phyloP scores from a whole-genome alignment of 129 eudicot genomes.

The Helichrysum umbraculigerum region DNA sequence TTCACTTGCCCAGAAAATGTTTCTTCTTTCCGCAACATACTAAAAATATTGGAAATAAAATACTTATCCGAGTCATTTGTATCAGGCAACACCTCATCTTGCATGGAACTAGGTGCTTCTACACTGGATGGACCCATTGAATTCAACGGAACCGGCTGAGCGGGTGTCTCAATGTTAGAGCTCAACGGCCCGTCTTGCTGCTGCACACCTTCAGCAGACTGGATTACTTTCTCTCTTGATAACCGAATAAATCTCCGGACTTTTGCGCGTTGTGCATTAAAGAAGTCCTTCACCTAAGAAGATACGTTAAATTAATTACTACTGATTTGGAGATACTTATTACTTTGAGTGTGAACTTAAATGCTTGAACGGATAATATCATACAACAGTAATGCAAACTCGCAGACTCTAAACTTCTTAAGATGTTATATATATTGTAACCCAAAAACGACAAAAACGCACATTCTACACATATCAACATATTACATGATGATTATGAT shows the following conservation, averaged over 20 bases:
- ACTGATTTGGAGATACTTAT: background rate
- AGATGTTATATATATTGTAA: background rate
- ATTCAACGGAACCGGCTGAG: slow-evolving; percentile 62
- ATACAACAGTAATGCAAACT: background rate
- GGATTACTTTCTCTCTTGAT: slow-evolving; percentile 68
- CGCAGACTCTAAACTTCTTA: background rate
- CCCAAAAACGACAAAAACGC: slow-evolving; percentile 3
- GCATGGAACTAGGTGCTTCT: slow-evolving; percentile 65
- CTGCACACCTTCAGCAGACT: slow-evolving; percentile 40
- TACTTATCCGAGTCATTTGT: slow-evolving; percentile 55
- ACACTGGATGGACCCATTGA: slow-evolving; percentile 20
- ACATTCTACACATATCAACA: background rate
- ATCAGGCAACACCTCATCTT: slow-evolving; percentile 59
- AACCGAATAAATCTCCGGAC: slow-evolving; percentile 74
- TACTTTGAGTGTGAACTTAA: slow-evolving; percentile 13
- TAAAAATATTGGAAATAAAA: slow-evolving; percentile 67
- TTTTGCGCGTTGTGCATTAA: slow-evolving; percentile 66
- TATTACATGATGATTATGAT: background rate
- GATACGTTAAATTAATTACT: background rate
- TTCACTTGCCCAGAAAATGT: slow-evolving; percentile 86
- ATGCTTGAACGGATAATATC: background rate
- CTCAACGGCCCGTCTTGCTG: slow-evolving; percentile 41
- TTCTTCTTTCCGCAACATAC: slow-evolving; percentile 77
- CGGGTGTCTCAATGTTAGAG: slow-evolving; percentile 37
- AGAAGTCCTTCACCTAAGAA: slow-evolving; percentile 79